A percentile compares a stretch with the other conserved stretches of the same genome.
Conservation (phyloP, 805 yeast species). For the Starmera dryadoides region DNA sequence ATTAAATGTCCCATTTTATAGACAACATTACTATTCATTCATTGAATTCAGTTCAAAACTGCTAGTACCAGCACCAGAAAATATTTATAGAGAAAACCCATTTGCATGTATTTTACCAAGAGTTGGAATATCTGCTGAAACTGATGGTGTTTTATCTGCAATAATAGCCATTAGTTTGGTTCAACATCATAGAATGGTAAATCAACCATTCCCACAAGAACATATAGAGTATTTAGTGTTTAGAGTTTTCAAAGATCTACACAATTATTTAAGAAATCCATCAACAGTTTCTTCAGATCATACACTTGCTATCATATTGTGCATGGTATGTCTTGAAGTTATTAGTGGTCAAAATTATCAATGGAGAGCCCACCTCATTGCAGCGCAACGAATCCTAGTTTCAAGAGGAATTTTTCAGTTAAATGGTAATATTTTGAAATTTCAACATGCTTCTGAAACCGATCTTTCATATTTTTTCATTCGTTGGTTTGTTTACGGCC, state of each 20-base stretch:
- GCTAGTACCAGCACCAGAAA: slow-evolving; percentile 60
- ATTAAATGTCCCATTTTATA: slow-evolving; percentile 49
- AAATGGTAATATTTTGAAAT: slow-evolving; percentile 5
- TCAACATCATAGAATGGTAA: slow-evolving; percentile 25
- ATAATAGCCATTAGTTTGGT: slow-evolving; percentile 43
- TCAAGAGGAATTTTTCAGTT: slow-evolving; percentile 25
- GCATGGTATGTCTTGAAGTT: slow-evolving; percentile 52
- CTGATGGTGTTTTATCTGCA: slow-evolving; percentile 47
- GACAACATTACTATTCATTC: slow-evolving; percentile 58
- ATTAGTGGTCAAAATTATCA: slow-evolving; percentile 34
- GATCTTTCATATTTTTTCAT: slow-evolving; percentile 41
- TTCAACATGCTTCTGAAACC: slow-evolving; percentile 11
- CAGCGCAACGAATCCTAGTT: slow-evolving; percentile 57
- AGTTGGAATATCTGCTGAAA: slow-evolving; percentile 54
- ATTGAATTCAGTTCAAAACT: slow-evolving; percentile 50
- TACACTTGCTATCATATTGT: slow-evolving; percentile 54
- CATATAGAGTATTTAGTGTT: slow-evolving; percentile 42
- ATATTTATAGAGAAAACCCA: slow-evolving; percentile 53
- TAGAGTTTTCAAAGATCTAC: slow-evolving; percentile 49
- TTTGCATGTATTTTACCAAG: slow-evolving; percentile 58
- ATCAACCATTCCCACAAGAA: slow-evolving; percentile 21
- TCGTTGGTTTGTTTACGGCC: slow-evolving; percentile 66
- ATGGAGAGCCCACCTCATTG: slow-evolving; percentile 61
- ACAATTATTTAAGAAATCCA: slow-evolving; percentile 41
- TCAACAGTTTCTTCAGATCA: slow-evolving; percentile 54